Percentiles rank a stretch among this genome's conserved stretches.
Conservation (phyloP, 495 filamentous ascomycete genomes). For the Echria macrotheca region DNA sequence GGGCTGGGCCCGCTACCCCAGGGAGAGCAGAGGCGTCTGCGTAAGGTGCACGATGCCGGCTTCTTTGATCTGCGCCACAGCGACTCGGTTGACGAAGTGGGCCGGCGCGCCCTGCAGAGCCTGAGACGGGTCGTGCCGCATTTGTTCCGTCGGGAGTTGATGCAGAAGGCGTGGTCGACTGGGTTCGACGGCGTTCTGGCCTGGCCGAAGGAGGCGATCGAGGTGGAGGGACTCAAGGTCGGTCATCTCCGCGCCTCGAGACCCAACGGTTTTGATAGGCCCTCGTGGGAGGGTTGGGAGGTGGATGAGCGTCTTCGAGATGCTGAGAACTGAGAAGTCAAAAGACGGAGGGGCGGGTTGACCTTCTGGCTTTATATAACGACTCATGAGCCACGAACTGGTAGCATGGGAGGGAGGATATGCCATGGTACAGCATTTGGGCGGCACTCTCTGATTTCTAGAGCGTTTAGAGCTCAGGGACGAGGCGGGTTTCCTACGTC, state of each 20-base stretch:
- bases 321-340: too few relatives aligned
- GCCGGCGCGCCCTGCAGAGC: constrained; percentile 56
- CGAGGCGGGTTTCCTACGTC: too few relatives aligned
- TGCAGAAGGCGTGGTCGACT: constrained; percentile 43
- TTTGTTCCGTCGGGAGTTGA: constrained; percentile 39
- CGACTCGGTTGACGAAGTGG: constrained; percentile 69
- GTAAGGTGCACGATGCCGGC: constrained; percentile 46
- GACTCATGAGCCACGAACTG: too few relatives aligned
- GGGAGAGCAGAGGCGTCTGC: constrained; percentile 51
- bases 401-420: too few relatives aligned
- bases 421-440: too few relatives aligned
- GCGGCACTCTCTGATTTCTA: too few relatives aligned
- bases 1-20: constrained; percentile 54
- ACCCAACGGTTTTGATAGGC: constrained; percentile 53
- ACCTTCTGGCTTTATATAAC: too few relatives aligned
- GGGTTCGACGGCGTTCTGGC: constrained; percentile 44
- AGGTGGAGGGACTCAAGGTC: constrained; percentile 45
- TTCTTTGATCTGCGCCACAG: constrained; percentile 63
- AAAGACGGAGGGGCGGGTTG: too few relatives aligned
- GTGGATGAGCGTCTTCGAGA: constrained; percentile 28
- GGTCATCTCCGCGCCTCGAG: constrained; percentile 50
- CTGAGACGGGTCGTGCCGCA: constrained; percentile 51
- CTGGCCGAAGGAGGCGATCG: constrained; percentile 49
- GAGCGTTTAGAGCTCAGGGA: too few relatives aligned
- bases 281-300: constrained; percentile 49